A percentile compares a stretch with the other conserved stretches of the same genome.
These are phyloP conservation scores for Pholiota adiposa DNA, from an alignment of 1,284 basidiomycete species.

Conservation along the genomic window DNA sequence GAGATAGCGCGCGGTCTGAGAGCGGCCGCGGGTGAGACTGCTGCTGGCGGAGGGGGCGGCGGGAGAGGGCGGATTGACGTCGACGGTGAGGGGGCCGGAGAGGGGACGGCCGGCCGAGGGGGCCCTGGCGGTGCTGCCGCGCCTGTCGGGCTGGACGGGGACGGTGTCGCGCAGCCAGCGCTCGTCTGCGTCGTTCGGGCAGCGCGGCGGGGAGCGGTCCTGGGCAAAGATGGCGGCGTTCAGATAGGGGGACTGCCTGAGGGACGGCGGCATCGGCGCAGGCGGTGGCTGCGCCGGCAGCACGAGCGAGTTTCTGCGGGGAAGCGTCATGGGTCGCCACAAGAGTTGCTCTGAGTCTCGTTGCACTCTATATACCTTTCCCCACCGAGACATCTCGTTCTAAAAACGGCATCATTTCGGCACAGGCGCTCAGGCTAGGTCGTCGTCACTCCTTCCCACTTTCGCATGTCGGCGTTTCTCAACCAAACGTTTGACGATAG, in stretches of 20 bases:
- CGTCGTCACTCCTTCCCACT: no score
- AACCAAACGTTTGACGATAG: neutral
- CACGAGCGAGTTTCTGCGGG: slow-evolving; percentile 27
- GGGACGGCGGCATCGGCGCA: slow-evolving; percentile 59
- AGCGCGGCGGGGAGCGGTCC: slow-evolving; percentile 32
- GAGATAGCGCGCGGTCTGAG: slow-evolving; percentile 5
- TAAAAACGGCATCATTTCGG: no score
- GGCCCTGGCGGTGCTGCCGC: no score
- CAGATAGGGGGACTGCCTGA: slow-evolving; percentile 56
- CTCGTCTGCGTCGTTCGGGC: slow-evolving; percentile 54
- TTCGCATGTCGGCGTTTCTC: neutral
- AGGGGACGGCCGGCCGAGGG: no score
- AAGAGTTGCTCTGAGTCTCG: neutral
- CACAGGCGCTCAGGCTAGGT: no score
- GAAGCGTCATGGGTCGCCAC: slow-evolving; percentile 10
- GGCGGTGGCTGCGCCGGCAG: slow-evolving; percentile 31
- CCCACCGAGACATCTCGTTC: neutral
- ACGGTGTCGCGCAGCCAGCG: slow-evolving; percentile 66
- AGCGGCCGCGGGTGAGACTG: slow-evolving; percentile 1
- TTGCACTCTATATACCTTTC: neutral
- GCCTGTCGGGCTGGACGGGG: no score
- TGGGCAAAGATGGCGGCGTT: slow-evolving; percentile 53
- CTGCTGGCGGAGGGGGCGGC: slow-evolving; percentile 2
- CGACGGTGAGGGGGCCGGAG: no score
- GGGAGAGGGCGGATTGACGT: neutral